Percentiles rank a stretch among this genome's conserved stretches.
phyloP scores from a whole-genome alignment of 805 yeast species.

The Suhomyces sp. region DNA sequence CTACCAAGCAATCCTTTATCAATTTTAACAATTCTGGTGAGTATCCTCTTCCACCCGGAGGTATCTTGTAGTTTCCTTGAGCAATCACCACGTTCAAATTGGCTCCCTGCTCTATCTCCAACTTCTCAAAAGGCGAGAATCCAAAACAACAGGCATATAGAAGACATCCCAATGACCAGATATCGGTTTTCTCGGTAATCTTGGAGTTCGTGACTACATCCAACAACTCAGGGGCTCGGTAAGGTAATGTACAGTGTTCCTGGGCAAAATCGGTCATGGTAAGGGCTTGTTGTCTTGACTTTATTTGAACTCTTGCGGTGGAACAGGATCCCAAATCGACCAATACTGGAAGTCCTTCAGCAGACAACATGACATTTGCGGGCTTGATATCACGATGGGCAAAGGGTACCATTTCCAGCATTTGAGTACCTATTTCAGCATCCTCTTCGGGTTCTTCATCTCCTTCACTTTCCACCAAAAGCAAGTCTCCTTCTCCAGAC shows the following conservation, averaged over 20 bases:
- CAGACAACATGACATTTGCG: conserved; percentile 78
- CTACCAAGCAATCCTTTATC: conserved; percentile 58
- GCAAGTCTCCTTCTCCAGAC: conserved; percentile 26
- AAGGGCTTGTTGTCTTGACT: conserved; percentile 67
- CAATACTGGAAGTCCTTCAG: conserved; percentile 73
- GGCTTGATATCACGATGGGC: conserved; percentile 91
- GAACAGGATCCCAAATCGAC: conserved; percentile 83
- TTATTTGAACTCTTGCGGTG: conserved; percentile 54
- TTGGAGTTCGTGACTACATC: conserved; percentile 68
- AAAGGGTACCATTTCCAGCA: conserved; percentile 60
- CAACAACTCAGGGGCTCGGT: conserved; percentile 86
- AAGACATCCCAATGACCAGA: conserved; percentile 91
- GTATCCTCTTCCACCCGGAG: conserved; percentile 49
- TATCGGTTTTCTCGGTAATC: conserved; percentile 74
- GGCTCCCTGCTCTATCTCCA: conserved; percentile 80
- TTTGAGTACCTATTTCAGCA: conserved; percentile 41
- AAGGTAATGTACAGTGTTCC: conserved; percentile 83
- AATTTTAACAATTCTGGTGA: conserved; percentile 55
- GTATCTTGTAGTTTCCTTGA: conserved; percentile 62
- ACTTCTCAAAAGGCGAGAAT: conserved; percentile 82
- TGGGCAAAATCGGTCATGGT: conserved; percentile 77
- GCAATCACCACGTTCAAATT: conserved; percentile 73
- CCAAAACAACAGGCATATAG: conserved; percentile 76
- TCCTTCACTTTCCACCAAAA: conserved; percentile 19
- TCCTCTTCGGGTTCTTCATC: conserved; percentile 29